Evolutionary conservation across 2,329 filamentous ascomycete genomes (phyloP).

Genomic region (Ampelomyces quisqualis): DNA sequence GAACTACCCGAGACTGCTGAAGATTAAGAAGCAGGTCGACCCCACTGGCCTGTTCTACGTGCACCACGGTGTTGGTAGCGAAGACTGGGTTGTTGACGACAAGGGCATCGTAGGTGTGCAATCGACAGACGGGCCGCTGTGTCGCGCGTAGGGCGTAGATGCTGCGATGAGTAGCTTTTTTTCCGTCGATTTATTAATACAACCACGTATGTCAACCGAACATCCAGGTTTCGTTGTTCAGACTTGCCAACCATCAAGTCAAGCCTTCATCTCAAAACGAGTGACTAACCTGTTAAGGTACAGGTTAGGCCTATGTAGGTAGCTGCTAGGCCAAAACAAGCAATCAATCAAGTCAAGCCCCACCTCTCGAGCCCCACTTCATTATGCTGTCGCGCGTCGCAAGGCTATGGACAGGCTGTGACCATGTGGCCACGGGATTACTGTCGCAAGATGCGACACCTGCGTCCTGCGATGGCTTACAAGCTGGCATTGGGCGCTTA

Average conservation of each 20-base stretch:
- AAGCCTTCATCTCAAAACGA: no score
- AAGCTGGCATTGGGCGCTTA: not conserved
- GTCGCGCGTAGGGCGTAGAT: slow-evolving; percentile 20
- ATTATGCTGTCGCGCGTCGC: not conserved
- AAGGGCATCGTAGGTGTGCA: slow-evolving; percentile 32
- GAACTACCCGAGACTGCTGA: slow-evolving; percentile 29
- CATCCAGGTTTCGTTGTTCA: no score
- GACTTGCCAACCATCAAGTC: no score
- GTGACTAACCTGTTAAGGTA: no score
- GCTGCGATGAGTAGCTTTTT: not conserved
- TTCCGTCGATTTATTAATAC: slow-evolving; percentile 4
- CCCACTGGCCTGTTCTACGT: slow-evolving; percentile 38
- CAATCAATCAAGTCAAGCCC: no score
- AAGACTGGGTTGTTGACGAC: slow-evolving; percentile 33
- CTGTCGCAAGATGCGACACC: not conserved
- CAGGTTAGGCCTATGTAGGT: no score
- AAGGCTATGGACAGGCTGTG: no score
- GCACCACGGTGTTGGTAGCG: slow-evolving; percentile 34
- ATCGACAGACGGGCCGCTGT: slow-evolving; percentile 34
- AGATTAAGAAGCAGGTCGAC: slow-evolving; percentile 35
- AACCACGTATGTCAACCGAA: not conserved
- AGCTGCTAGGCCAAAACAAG: no score
- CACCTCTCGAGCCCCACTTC: no score
- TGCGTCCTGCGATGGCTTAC: not conserved
- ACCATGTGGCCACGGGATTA: no score